These are phyloP conservation scores for Nannochloropsis gaditana DNA, from an alignment of 108 stramenopile species.

Conservation along the genomic window DNA sequence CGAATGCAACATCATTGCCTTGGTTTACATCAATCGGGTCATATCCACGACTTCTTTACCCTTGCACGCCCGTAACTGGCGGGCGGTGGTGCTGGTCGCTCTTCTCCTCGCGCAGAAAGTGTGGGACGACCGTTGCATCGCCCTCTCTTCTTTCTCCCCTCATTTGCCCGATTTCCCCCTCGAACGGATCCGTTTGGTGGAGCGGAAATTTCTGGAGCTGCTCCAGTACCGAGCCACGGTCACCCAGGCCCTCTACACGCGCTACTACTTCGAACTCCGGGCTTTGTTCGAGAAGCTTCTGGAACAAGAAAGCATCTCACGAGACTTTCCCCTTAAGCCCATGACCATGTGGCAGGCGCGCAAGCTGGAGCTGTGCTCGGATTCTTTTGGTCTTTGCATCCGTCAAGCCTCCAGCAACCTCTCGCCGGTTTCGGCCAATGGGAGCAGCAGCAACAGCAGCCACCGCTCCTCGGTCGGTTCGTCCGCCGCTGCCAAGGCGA, in stretches of 20 bases:
- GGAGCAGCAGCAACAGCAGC: not conserved
- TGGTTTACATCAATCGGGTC: conserved; percentile 44
- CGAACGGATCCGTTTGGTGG: conserved; percentile 30
- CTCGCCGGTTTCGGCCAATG: not conserved
- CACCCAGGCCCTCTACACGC: conserved; percentile 33
- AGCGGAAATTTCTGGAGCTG: conserved; percentile 35
- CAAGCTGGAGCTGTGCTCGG: conserved; percentile 22
- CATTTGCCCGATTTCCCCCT: not conserved
- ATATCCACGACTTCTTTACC: conserved; percentile 20
- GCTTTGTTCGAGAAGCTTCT: conserved; percentile 23
- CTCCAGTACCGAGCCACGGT: conserved; percentile 32
- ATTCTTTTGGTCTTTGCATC: not conserved
- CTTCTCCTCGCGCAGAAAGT: conserved; percentile 45
- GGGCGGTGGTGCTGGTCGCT: conserved; percentile 25
- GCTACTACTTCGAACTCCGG: conserved; percentile 50
- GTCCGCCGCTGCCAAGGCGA: not conserved
- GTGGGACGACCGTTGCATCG: conserved; percentile 41
- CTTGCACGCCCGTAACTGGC: conserved; percentile 37
- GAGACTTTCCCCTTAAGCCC: conserved; percentile 21
- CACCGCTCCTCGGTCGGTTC: not conserved
- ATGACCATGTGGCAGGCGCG: conserved; percentile 19
- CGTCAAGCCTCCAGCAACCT: not conserved
- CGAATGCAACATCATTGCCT: conserved; percentile 38
- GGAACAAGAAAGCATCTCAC: not conserved
- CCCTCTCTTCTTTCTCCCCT: conserved; percentile 21